A percentile compares a stretch with the other conserved stretches of the same genome.
These are phyloP conservation scores for Tetracladium marchalianum DNA, from an alignment of 495 filamentous ascomycete genomes.

Conservation along the genomic window DNA sequence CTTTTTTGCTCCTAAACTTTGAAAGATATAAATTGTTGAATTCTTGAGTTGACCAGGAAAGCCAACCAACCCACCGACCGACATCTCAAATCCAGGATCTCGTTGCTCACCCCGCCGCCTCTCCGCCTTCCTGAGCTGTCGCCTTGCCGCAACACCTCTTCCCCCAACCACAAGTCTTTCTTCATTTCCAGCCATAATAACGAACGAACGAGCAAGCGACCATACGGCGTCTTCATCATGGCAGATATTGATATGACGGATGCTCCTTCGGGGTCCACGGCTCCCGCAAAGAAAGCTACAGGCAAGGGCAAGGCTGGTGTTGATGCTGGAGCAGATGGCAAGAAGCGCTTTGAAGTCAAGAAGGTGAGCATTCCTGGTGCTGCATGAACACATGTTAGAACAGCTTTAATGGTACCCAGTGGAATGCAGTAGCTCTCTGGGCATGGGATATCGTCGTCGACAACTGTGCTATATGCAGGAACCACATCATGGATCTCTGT, in stretches of 20 bases:
- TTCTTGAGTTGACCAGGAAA: no score
- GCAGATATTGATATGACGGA: constrained; percentile 97
- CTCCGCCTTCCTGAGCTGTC: no score
- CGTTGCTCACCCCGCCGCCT: no score
- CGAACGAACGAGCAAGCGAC: constrained; percentile 6
- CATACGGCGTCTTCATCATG: constrained; percentile 42
- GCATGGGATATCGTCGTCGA: constrained; percentile 99
- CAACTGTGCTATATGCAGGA: constrained; percentile 98
- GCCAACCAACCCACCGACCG: no score
- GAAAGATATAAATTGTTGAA: no score
- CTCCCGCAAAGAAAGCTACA: constrained; percentile 47
- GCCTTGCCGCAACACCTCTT: neutral
- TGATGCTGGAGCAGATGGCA: constrained; percentile 50
- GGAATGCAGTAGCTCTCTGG: constrained; percentile 99
- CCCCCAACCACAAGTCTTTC: constrained; percentile 5
- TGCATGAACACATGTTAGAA: constrained; percentile 11
- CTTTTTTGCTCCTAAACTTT: no score
- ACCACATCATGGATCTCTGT: constrained; percentile 99
- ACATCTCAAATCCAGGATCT: no score
- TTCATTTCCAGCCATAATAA: constrained; percentile 3
- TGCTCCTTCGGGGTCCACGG: constrained; percentile 44
- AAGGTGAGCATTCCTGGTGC: constrained; percentile 51
- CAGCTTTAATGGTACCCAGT: constrained; percentile 40
- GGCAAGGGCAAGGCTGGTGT: constrained; percentile 43
- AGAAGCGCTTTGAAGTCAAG: constrained; percentile 96